Evolutionary conservation across 108 stramenopile species (phyloP), one percentile per base, ranked within the genome.

Genomic region (Mediolabrus comicus): DNA sequence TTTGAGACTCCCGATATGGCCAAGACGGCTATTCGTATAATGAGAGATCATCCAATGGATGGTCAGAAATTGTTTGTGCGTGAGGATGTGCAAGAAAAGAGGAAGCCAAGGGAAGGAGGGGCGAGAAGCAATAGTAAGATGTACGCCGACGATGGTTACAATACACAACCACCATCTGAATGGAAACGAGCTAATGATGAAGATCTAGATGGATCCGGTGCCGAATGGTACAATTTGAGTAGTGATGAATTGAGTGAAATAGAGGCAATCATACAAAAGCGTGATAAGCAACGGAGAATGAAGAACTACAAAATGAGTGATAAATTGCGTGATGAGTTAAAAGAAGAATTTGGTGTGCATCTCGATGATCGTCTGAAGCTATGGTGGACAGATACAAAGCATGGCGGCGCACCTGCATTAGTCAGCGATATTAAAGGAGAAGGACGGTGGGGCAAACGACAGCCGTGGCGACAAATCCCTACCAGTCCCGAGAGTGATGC

Each of bases 151-250:
- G 26, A 57, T 2, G 31, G 19, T 3, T 33, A 27, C 24, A 62
- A 69, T 35, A 17, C 19, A 26, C 53, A 13, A 13, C 83, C 81
- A 31, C 80, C 85, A 16, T 62, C 82, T 22, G 83, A 77, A 41
- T 94, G 92, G 92, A 84, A 77, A 64, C 88, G 92, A 39, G 92
- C 89, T 35, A 81, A 94, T 52, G 92, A 91, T 51, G 26, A 56
- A 22, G 68, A 43, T 3, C 59, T 54, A 51, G 70, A 55, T 24
- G 77, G 63, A 28, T 59, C 59, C 28, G 70, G 65, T 29, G 84
- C 74, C 13, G 74, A 74, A 38, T 59, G 71, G 19, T 74, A 64
- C 10, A 52, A 82, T 34, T 54, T 93, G 72, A 60, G 64, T 25
- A 59, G 65, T 12, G 84, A 85, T 10, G 74, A 71, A 24, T 62